Evolutionary conservation across 257 asterid genomes (phyloP), one percentile per base, ranked within the genome.

Genomic region (Echites panduratus): DNA sequence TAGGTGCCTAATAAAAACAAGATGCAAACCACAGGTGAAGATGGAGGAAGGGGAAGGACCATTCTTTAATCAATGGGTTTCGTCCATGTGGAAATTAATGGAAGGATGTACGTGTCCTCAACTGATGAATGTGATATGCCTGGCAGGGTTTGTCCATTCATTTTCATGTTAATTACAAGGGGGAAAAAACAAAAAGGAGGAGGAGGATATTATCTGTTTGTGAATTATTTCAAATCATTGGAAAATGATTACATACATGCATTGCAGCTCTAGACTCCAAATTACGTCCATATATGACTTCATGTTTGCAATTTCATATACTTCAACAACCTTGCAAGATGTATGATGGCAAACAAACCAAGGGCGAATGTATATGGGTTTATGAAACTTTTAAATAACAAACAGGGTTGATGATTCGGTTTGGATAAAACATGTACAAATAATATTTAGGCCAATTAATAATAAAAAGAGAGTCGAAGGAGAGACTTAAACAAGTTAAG

Each of bases 211-310:
- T 3, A 3, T 48, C 53, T 32, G 38, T 32, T 32, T 32, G 38
- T 32, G 26, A 76, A 54, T 64, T 47, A 67, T 79, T 72, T 70
- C 69, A 62, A 44, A 56, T 56, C n/a, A 26, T 68, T n/a, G n/a
- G n/a, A n/a, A n/a, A n/a, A 47, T 10, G 26, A 22, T 16, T 17
- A 63, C 20, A 13, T 48, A 20, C 3, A 32, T 32, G n/a, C n/a
- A n/a, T n/a, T n/a, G n/a, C n/a, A n/a, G n/a, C n/a, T n/a, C n/a
- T 50, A 14, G 20, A n/a, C n/a, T 73, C 43, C n/a, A 58, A 19
- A 32, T 32, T 32, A 16, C 35, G 3, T 27, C 58, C 26, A 50
- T 48, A 9, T 12, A 13, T 19, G 13, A 4, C 53, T 10, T 48
- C 3, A 11, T 48, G 53, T 17, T 48, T 48, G 20, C 53, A 13